Conservation (phyloP, 495 filamentous ascomycete species). For the Polyplosphaeria fusca region DNA sequence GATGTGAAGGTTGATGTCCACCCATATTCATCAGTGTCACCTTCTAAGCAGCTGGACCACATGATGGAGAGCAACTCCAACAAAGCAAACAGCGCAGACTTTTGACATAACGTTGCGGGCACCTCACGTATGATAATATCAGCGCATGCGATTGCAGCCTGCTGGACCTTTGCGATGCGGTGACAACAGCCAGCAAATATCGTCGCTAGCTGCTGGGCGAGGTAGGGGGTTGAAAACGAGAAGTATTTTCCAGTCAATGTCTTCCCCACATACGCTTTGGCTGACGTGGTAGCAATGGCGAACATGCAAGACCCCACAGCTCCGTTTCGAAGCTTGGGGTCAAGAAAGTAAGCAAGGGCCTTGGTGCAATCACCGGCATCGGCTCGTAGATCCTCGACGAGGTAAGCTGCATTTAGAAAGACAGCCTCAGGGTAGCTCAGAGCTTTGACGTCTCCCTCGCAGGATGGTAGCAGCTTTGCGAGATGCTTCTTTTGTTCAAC, state of each 20-base stretch:
- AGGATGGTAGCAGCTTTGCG: slow-evolving; percentile 64
- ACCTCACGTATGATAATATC: slow-evolving; percentile 79
- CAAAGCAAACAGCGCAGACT: slow-evolving; percentile 82
- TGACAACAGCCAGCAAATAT: slow-evolving; percentile 90
- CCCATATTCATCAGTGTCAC: slow-evolving; percentile 89
- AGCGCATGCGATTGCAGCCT: slow-evolving; percentile 73
- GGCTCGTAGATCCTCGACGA: slow-evolving; percentile 81
- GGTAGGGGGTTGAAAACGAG: slow-evolving; percentile 74
- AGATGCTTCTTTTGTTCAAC: slow-evolving; percentile 76
- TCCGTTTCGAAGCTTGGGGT: slow-evolving; percentile 74
- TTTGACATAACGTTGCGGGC: slow-evolving; percentile 87
- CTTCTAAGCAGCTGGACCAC: slow-evolving; percentile 91
- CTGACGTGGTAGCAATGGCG: slow-evolving; percentile 69
- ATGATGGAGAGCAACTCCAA: slow-evolving; percentile 87
- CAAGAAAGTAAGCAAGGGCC: slow-evolving; percentile 83
- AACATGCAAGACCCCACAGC: slow-evolving; percentile 85
- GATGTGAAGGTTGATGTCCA: slow-evolving; percentile 78
- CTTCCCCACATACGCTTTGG: slow-evolving; percentile 69
- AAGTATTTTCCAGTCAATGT: slow-evolving; percentile 67
- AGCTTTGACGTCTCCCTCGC: slow-evolving; percentile 70
- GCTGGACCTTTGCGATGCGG: slow-evolving; percentile 82
- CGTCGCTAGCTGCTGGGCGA: slow-evolving; percentile 79
- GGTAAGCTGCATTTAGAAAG: slow-evolving; percentile 80
- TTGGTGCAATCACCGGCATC: slow-evolving; percentile 82
- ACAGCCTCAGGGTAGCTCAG: slow-evolving; percentile 84